Evolutionary conservation across 208 protist species (phyloP).

Genomic region (Acanthamoeba castellanii): DNA sequence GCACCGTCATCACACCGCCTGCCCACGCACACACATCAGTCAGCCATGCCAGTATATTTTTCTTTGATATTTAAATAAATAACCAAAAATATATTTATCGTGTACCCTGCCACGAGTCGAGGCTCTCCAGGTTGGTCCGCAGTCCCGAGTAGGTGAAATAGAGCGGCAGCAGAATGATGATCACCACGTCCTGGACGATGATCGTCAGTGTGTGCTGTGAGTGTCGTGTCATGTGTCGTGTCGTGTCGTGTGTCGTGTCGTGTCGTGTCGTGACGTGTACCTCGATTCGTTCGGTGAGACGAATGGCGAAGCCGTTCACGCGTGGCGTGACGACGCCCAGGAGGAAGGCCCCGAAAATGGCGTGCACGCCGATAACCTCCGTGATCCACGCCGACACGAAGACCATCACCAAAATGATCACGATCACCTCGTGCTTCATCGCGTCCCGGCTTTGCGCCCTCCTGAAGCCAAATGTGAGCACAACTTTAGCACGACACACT

Average conservation of each 20-base stretch:
- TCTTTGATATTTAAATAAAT: no score
- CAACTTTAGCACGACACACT: no score
- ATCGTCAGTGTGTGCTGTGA: not conserved
- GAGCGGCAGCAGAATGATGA: conserved; percentile 83
- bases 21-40: conserved; percentile 13
- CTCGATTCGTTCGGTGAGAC: conserved; percentile 83
- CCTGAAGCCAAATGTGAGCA: not conserved
- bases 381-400: conserved; percentile 79
- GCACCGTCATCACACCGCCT: conserved; percentile 76
- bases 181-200: conserved; percentile 70
- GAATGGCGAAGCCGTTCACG: conserved; percentile 69
- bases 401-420: conserved; percentile 72
- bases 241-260: no score
- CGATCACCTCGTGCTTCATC: conserved; percentile 76
- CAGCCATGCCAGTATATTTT: no score
- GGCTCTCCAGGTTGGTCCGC: conserved; percentile 69
- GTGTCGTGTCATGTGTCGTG: no score
- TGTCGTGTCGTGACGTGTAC: not conserved
- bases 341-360: conserved; percentile 87
- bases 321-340: conserved; percentile 81
- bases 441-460: not conserved
- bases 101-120: not conserved
- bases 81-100: not conserved
- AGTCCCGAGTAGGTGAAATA: conserved; percentile 86
- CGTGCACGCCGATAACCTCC: conserved; percentile 84